Evolutionary conservation across 192 early-diverging fungal species (phyloP).

Genomic region (Coemansia umbellata): DNA sequence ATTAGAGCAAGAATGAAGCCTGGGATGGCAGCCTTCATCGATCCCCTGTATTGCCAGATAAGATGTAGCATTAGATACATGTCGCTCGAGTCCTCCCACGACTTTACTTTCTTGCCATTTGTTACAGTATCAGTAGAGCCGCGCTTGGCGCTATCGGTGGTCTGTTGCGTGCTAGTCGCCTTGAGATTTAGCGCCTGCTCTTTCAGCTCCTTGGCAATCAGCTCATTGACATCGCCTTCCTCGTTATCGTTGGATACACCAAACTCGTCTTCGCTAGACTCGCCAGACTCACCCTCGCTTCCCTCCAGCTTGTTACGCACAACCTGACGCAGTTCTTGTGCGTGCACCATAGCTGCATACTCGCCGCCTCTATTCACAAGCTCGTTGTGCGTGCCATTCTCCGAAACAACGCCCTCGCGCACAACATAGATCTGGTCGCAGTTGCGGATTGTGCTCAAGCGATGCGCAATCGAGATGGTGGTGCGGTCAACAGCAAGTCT

Average conservation of each 20-base stretch:
- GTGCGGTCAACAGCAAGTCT: constrained; percentile 68
- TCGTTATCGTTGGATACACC: no score
- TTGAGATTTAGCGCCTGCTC: constrained; percentile 39
- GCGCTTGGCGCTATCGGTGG: constrained; percentile 13
- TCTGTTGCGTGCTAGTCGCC: constrained; percentile 29
- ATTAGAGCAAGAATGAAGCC: constrained; percentile 20
- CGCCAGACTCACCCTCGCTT: not conserved
- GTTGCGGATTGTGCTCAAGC: constrained; percentile 86
- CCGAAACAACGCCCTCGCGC: constrained; percentile 62
- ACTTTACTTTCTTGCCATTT: constrained; percentile 3
- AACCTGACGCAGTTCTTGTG: constrained; percentile 82
- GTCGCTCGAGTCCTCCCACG: constrained; percentile 27
- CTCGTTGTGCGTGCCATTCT: constrained; percentile 76
- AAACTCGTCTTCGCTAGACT: constrained; percentile 5
- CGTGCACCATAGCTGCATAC: constrained; percentile 51
- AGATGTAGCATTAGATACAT: constrained; percentile 24
- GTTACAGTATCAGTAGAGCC: not conserved
- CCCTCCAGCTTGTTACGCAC: constrained; percentile 32
- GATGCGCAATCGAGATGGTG: constrained; percentile 88
- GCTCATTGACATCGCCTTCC: constrained; percentile 21
- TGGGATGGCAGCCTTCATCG: constrained; percentile 20
- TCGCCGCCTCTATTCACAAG: constrained; percentile 60
- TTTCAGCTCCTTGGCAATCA: constrained; percentile 41
- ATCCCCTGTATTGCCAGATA: constrained; percentile 25
- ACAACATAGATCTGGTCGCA: constrained; percentile 86